These are phyloP conservation scores for Blastocystis sp. DNA, from an alignment of 352 stramenopile species.

Conservation along the genomic window DNA sequence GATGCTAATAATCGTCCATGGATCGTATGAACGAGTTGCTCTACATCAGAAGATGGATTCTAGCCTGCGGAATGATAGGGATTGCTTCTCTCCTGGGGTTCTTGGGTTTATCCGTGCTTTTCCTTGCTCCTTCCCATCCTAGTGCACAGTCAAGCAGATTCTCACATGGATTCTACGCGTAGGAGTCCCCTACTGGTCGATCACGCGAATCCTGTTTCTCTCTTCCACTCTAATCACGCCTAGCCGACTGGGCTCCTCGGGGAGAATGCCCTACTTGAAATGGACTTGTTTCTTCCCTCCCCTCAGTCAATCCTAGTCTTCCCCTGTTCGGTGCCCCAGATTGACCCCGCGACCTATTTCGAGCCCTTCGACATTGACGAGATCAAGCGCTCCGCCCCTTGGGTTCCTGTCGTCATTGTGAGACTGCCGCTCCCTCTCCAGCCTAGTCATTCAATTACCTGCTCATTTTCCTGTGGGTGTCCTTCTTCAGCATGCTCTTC, in stretches of 20 bases:
- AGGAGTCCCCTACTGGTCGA: constrained; percentile 3
- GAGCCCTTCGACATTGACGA: constrained; percentile 56
- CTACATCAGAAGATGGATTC: neutral
- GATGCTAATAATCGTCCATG: no score
- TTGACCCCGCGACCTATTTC: constrained; percentile 7
- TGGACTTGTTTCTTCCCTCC: neutral
- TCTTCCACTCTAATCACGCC: neutral
- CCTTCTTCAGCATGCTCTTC: constrained; percentile 62
- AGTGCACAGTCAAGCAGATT: neutral
- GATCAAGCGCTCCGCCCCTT: constrained; percentile 52
- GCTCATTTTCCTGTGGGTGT: constrained; percentile 60
- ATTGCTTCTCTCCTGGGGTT: neutral
- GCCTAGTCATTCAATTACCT: constrained; percentile 48
- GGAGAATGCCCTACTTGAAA: neutral
- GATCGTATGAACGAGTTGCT: no score
- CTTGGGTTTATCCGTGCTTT: neutral
- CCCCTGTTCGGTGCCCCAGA: neutral
- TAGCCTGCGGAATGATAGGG: neutral
- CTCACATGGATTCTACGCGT: constrained; percentile 31
- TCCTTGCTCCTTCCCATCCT: neutral
- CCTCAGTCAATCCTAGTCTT: constrained; percentile 1
- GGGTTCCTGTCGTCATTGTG: constrained; percentile 48
- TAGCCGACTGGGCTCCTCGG: constrained; percentile 8
- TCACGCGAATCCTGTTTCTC: constrained; percentile 5
- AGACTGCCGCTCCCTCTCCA: neutral